These are phyloP conservation scores for Erodium maritimum DNA, from an alignment of 345 rosid genomes.

Conservation along the genomic window DNA sequence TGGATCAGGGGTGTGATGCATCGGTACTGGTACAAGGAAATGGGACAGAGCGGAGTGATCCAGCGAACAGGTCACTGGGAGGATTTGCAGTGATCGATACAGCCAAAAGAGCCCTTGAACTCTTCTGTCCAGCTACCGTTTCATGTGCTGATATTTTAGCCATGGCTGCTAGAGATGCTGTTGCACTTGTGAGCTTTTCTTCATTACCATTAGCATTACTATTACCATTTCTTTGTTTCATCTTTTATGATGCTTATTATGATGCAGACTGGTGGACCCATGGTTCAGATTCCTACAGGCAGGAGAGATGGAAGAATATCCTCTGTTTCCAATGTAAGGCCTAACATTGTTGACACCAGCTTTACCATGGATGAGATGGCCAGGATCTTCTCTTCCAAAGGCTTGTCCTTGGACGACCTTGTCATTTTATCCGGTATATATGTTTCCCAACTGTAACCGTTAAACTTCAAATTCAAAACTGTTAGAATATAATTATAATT, in stretches of 20 bases:
- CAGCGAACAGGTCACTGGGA: slow-evolving; percentile 64
- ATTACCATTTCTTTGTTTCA: not conserved
- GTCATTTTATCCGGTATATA: slow-evolving; percentile 60
- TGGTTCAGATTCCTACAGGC: slow-evolving; percentile 47
- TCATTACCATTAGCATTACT: too few relatives aligned
- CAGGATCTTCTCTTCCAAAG: slow-evolving; percentile 48
- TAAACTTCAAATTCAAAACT: too few relatives aligned
- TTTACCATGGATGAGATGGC: slow-evolving; percentile 59
- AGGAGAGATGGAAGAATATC: slow-evolving; percentile 62
- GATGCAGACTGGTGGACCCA: slow-evolving; percentile 58
- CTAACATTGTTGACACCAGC: slow-evolving; percentile 56
- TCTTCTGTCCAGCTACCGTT: slow-evolving; percentile 53
- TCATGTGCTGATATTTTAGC: slow-evolving; percentile 69
- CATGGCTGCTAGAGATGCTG: slow-evolving; percentile 73
- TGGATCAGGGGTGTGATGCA: slow-evolving; percentile 80
- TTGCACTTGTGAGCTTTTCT: slow-evolving; percentile 37
- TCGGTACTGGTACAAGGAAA: slow-evolving; percentile 77
- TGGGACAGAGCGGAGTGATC: slow-evolving; percentile 68
- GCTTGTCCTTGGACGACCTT: slow-evolving; percentile 57
- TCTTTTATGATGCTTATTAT: slow-evolving; percentile 7
- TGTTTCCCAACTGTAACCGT: too few relatives aligned
- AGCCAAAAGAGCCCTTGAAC: slow-evolving; percentile 53
- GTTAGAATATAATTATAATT: too few relatives aligned
- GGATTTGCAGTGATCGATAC: slow-evolving; percentile 59
- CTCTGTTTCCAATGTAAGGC: slow-evolving; percentile 40